Conservation (phyloP, 1,284 basidiomycete species). For the Ceratobasidium sp. region DNA sequence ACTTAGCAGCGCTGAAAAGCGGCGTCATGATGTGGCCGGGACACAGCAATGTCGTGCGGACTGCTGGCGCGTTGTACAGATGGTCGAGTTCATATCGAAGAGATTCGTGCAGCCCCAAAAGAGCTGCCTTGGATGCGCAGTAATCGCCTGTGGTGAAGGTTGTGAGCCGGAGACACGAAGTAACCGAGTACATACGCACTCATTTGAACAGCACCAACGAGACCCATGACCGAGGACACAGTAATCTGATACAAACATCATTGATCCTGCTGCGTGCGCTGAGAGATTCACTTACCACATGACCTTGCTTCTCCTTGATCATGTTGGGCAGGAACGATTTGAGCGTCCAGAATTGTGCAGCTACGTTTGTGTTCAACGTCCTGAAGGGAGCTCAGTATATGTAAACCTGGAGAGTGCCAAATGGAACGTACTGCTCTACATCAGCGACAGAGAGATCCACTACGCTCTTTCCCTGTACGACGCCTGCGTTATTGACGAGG, state of each 20-base stretch:
- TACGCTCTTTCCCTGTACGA: slow-evolving; percentile 89
- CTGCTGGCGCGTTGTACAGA: slow-evolving; percentile 75
- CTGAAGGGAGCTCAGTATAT: slow-evolving; percentile 60
- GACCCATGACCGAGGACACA: slow-evolving; percentile 83
- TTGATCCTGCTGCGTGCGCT: slow-evolving; percentile 27
- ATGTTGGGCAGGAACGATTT: slow-evolving; percentile 95
- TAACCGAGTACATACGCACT: slow-evolving; percentile 64
- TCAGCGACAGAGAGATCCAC: slow-evolving; percentile 84
- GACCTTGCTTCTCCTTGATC: slow-evolving; percentile 81
- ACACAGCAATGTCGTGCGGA: slow-evolving; percentile 85
- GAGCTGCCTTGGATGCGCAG: slow-evolving; percentile 87
- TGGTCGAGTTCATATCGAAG: slow-evolving; percentile 88
- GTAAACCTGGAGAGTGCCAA: not conserved
- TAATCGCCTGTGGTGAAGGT: slow-evolving; percentile 79
- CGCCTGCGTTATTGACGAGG: slow-evolving; percentile 96
- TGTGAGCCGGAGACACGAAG: slow-evolving; percentile 44
- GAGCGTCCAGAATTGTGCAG: slow-evolving; percentile 91
- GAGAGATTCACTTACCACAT: slow-evolving; percentile 73
- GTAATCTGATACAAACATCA: slow-evolving; percentile 68
- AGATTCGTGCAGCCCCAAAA: slow-evolving; percentile 80
- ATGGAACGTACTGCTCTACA: slow-evolving; percentile 75
- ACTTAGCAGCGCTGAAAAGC: slow-evolving; percentile 73
- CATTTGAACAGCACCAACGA: slow-evolving; percentile 83
- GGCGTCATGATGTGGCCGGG: slow-evolving; percentile 82
- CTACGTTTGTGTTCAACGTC: slow-evolving; percentile 89